Percentiles rank a stretch among this genome's conserved stretches.
These are phyloP conservation scores for Candolleomyces efflorescens DNA, from an alignment of 768 basidiomycete species.

Conservation along the genomic window DNA sequence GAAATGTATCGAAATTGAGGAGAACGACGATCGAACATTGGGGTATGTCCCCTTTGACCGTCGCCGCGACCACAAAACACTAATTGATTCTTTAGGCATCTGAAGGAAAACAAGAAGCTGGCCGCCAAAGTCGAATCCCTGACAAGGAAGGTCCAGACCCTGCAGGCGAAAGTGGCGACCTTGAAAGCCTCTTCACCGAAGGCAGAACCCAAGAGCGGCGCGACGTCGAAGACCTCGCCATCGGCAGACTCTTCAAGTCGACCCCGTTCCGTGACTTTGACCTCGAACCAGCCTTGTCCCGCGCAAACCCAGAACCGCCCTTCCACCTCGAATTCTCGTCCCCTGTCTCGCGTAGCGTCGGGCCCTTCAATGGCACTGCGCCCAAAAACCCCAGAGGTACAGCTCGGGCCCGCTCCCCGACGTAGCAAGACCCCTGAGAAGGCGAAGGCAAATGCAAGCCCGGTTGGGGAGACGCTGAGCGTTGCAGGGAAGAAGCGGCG, in stretches of 20 bases:
- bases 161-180: conserved; percentile 63
- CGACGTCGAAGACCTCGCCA: conserved; percentile 2
- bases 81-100: conserved; percentile 41
- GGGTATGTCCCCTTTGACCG: conserved; percentile 48
- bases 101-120: conserved; percentile 81
- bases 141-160: conserved; percentile 65
- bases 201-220: conserved; percentile 17
- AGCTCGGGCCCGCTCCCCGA: conserved; percentile 24
- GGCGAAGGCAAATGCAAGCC: not conserved
- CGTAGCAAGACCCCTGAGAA: conserved; percentile 8
- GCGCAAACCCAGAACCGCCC: conserved; percentile 12
- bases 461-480: conserved; percentile 21
- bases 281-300: conserved; percentile 13
- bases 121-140: conserved; percentile 64
- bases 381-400: conserved; percentile 54
- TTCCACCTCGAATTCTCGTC: conserved; percentile 14
- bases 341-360: conserved; percentile 34
- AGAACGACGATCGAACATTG: conserved; percentile 76
- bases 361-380: conserved; percentile 36
- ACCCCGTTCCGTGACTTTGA: conserved; percentile 20
- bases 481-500: conserved; percentile 67
- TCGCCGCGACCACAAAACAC: conserved; percentile 2
- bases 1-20: conserved; percentile 78
- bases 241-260: conserved; percentile 13
- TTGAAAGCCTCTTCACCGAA: conserved; percentile 29